Evolutionary conservation across 2,329 filamentous ascomycete genomes (phyloP).

Genomic region (Coniochaeta sp.): DNA sequence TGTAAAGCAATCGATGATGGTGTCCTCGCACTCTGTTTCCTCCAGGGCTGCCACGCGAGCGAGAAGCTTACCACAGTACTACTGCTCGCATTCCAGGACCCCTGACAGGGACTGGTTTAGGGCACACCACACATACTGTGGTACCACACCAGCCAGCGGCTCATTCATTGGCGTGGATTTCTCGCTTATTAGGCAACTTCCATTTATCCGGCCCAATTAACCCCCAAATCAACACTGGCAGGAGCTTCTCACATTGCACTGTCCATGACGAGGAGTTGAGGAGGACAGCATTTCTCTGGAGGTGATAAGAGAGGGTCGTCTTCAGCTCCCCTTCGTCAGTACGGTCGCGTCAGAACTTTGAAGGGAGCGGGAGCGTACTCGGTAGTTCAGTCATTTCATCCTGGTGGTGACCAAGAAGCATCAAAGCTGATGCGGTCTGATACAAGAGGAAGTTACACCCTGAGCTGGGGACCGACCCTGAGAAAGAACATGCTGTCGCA

Average conservation of each 20-base stretch:
- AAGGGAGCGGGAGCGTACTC: background rate
- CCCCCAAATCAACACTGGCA: background rate
- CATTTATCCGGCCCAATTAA: slow-evolving; percentile 4
- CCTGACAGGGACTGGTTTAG: background rate
- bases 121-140: background rate
- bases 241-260: background rate
- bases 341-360: too few relatives aligned
- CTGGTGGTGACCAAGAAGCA: too few relatives aligned
- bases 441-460: background rate
- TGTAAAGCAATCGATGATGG: background rate
- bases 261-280: background rate
- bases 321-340: background rate
- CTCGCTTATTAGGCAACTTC: slow-evolving; percentile 1
- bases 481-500: too few relatives aligned
- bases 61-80: too few relatives aligned
- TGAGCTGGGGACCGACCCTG: background rate
- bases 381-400: background rate
- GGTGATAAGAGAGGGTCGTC: background rate
- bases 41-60: slow-evolving; percentile 1
- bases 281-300: background rate
- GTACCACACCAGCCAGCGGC: background rate
- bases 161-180: background rate
- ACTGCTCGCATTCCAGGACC: background rate
- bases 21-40: background rate
- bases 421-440: background rate